Base-by-base conservation (phyloP, 352 stramenopile species). In the Pythium monospermum region DNA sequence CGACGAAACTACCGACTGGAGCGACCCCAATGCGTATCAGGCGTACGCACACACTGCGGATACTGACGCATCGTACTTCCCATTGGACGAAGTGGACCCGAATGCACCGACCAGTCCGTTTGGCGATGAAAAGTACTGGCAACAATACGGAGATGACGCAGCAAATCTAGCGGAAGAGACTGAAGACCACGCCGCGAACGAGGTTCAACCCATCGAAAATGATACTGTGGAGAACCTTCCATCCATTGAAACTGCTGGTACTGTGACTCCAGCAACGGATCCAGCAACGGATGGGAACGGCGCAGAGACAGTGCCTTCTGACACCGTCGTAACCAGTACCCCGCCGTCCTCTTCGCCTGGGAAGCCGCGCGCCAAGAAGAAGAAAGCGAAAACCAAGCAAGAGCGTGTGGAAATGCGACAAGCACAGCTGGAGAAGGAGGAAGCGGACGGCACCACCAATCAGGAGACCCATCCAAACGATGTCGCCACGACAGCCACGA, bases 331-430 rank as follows among this genome's bases (percentile, higher is more conserved):
- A 35, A 8, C 13, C 30, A 41, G 28, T 15, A 42, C 52, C 2
- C 28, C 40, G 5, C 39, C 40, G 15, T 39, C 47, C 8, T 50
- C 42, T 2, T 44, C 47, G 21, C 36, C 40, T n/a, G 7, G 13
- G 6, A 64, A 21, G 1, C 33, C 19, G 15, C 32, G 45, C 19
- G 16, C 8, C 25, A 59, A 55, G 18, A 65, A 57, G 23, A 50
- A 57, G 36, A n/a, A 39, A 33, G 43, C 2, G 23, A 85, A 83
- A 37, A 69, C 62, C 21, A 79, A 74, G 28, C 64, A 82, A 26
- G 75, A 86, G 35, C 73, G 75, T 8, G 59, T 83, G 10, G 52
- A 74, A 47, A 57, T 74, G 60, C 75, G 69, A 0, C 77, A 89
- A 42, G 64, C 64, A 26, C 36, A 67, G 21, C 58, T 89, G 3